These are phyloP conservation scores for Zoysia japonica DNA, from an alignment of 176 grass and related monocot species.

Conservation along the genomic window DNA sequence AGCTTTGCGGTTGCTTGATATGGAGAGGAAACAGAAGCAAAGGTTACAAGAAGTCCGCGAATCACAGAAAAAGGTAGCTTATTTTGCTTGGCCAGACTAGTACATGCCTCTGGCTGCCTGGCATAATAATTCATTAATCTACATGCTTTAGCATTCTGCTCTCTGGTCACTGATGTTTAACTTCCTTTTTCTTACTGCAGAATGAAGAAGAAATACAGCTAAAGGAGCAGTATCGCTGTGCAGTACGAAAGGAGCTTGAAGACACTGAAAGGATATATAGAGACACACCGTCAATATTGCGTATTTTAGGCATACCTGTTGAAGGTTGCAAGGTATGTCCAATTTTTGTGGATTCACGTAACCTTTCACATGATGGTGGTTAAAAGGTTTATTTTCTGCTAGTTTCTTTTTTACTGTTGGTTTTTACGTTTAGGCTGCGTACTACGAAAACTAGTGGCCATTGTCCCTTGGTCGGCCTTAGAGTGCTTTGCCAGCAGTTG, in stretches of 20 bases:
- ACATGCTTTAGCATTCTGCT: constrained; percentile 4
- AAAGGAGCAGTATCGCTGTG: constrained; percentile 65
- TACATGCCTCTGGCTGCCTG: not conserved
- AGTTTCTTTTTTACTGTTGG: not conserved
- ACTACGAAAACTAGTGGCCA: not conserved
- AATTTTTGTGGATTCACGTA: constrained; percentile 9
- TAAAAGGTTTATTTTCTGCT: constrained; percentile 4
- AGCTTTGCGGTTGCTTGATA: constrained; percentile 61
- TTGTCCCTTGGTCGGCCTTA: not conserved
- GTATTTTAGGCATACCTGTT: constrained; percentile 63
- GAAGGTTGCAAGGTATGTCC: constrained; percentile 66
- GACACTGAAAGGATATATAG: constrained; percentile 56
- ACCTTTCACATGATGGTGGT: not conserved
- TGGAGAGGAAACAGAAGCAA: constrained; percentile 97
- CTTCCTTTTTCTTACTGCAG: constrained; percentile 51
- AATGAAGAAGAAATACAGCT: constrained; percentile 76
- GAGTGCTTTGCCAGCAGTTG: not conserved
- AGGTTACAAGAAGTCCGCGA: constrained; percentile 87
- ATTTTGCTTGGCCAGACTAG: not conserved
- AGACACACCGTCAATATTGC: constrained; percentile 73
- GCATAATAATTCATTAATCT: not conserved
- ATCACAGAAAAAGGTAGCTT: constrained; percentile 74
- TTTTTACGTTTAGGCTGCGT: not conserved
- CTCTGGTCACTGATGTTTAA: constrained; percentile 7
- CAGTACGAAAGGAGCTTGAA: constrained; percentile 77